Percentiles rank a stretch among this genome's conserved stretches.
phyloP scores from a whole-genome alignment of 2,329 filamentous ascomycete species.

The Aotearoamyces nothofagi region DNA sequence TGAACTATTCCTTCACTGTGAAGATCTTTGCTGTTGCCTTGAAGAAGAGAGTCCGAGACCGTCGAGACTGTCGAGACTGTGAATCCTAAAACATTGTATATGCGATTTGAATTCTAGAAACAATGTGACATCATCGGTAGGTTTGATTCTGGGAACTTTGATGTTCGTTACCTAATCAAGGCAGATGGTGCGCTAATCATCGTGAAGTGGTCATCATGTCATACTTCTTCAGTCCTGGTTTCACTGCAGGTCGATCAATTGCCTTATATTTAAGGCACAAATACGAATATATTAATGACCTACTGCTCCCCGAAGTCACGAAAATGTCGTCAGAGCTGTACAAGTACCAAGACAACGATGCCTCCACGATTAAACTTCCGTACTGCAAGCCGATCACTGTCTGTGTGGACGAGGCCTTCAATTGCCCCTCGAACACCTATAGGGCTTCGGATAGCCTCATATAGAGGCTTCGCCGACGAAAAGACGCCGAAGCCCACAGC shows the following conservation, averaged over 20 bases:
- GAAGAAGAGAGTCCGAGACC: too few species aligned
- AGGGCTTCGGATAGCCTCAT: constrained; percentile 10
- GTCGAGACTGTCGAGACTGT: too few species aligned
- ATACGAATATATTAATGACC: too few species aligned
- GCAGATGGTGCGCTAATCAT: not conserved
- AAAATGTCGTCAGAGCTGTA: constrained; percentile 1
- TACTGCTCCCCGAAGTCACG: not conserved
- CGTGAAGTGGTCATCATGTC: not conserved
- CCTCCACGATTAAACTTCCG: constrained; percentile 37
- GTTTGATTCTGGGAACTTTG: too few species aligned
- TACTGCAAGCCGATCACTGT: constrained; percentile 25
- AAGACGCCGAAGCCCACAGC: constrained; percentile 12
- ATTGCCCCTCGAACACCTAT: constrained; percentile 15
- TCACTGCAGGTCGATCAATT: not conserved
- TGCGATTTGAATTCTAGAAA: too few species aligned
- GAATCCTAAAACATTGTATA: too few species aligned
- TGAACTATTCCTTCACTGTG: too few species aligned
- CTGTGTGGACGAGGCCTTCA: constrained; percentile 23
- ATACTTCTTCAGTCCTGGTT: not conserved
- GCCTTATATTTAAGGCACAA: not conserved
- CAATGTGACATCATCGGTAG: too few species aligned
- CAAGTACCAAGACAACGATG: constrained; percentile 24
- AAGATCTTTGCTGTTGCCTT: too few species aligned
- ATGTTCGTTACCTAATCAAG: not conserved
- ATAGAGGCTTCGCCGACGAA: constrained; percentile 16